Conservation (phyloP, 441 rosid genomes). For the Gossypium trilobum region DNA sequence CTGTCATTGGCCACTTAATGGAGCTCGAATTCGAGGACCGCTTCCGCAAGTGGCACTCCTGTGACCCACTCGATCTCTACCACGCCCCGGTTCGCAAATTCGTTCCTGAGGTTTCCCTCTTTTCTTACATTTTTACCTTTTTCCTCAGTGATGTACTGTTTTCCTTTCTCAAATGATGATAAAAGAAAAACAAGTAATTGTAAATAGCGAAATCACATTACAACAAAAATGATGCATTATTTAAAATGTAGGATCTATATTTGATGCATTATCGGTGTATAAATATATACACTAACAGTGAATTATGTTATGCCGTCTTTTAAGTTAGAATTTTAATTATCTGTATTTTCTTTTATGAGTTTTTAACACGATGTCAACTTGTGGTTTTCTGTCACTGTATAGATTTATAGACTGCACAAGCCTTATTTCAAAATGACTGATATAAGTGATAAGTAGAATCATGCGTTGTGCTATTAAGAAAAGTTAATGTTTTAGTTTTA, state of each 20-base stretch:
- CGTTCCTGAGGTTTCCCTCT: constrained; percentile 66
- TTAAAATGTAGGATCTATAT: background rate
- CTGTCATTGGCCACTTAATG: constrained; percentile 91
- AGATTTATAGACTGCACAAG: background rate
- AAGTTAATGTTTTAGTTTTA: background rate
- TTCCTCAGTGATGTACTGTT: background rate
- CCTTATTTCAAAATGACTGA: background rate
- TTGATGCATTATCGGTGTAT: background rate
- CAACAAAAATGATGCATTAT: background rate
- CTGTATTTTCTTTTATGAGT: background rate
- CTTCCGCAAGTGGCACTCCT: constrained; percentile 87
- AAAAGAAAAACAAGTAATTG: background rate
- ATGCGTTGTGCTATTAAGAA: background rate
- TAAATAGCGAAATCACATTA: background rate
- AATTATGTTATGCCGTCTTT: background rate
- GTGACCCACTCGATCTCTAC: constrained; percentile 85
- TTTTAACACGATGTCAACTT: background rate
- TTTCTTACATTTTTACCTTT: background rate
- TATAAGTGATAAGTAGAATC: background rate
- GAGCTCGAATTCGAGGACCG: constrained; percentile 87
- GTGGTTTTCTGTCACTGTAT: no score
- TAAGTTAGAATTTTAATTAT: background rate
- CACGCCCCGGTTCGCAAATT: constrained; percentile 62
- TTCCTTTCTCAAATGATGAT: background rate
- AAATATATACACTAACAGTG: background rate